A percentile compares a stretch with the other conserved stretches of the same genome.
phyloP scores from a whole-genome alignment of 2,329 filamentous ascomycete species.

The Aspergillus brunneoviolaceus region DNA sequence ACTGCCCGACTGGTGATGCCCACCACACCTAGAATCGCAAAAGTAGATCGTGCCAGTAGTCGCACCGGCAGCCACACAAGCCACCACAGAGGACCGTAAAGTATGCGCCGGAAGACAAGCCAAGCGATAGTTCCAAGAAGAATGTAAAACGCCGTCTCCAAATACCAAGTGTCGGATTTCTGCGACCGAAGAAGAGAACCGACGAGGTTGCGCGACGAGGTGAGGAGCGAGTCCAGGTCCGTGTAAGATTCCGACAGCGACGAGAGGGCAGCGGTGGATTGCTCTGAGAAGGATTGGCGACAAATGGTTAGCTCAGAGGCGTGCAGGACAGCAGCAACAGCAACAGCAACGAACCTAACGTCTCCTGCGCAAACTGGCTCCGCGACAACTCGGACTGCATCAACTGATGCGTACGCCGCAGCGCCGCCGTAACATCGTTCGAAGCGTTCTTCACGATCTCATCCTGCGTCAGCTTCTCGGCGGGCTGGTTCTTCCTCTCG shows the following conservation, averaged over 20 bases:
- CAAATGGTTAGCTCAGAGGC: background rate
- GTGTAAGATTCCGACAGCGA: constrained; percentile 79
- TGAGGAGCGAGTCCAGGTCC: constrained; percentile 73
- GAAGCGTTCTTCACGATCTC: constrained; percentile 73
- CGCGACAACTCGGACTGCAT: constrained; percentile 82
- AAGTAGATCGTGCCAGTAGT: constrained; percentile 59
- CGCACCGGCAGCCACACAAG: constrained; percentile 80
- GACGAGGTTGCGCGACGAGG: constrained; percentile 71
- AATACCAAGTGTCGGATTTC: constrained; percentile 97
- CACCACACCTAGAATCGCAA: constrained; percentile 57
- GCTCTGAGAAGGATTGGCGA: constrained; percentile 44
- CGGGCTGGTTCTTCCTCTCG: constrained; percentile 29
- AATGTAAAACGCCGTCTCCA: constrained; percentile 85
- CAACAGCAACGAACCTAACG: constrained; percentile 53
- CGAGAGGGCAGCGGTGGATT: constrained; percentile 78
- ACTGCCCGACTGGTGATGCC: constrained; percentile 37
- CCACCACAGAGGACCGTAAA: constrained; percentile 92
- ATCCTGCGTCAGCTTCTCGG: constrained; percentile 63
- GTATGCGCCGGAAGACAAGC: constrained; percentile 77
- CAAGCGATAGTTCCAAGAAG: constrained; percentile 74
- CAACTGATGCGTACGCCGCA: constrained; percentile 81
- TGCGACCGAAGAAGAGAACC: constrained; percentile 78
- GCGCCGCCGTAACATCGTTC: constrained; percentile 77
- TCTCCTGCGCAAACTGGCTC: constrained; percentile 86
- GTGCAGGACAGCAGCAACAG: background rate